A percentile compares a stretch with the other conserved stretches of the same genome.
Evolutionary conservation across 805 yeast genomes (phyloP).

Genomic region (Pichia deserticola): DNA sequence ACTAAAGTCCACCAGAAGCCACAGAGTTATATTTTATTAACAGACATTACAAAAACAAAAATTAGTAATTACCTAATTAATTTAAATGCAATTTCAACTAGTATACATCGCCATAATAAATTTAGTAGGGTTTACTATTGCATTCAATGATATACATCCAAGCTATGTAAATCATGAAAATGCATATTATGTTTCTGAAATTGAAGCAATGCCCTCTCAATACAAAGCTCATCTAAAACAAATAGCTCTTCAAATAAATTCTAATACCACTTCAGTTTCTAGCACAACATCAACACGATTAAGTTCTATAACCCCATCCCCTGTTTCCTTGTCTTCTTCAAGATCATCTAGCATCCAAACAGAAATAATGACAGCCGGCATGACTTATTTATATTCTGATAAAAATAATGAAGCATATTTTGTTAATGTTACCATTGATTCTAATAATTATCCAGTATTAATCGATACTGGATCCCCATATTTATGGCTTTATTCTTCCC

Average conservation of each 20-base stretch:
- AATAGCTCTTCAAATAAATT: not conserved
- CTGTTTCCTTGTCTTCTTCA: not conserved
- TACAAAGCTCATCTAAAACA: not conserved
- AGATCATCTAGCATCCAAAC: conserved; percentile 5
- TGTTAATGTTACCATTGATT: conserved; percentile 33
- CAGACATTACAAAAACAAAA: too few relatives aligned
- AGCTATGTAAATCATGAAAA: not conserved
- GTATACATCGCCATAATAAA: too few relatives aligned
- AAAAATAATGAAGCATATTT: conserved; percentile 30
- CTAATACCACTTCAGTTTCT: not conserved
- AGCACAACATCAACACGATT: not conserved
- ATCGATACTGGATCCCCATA: conserved; percentile 63
- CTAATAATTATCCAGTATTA: conserved; percentile 41
- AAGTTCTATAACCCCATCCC: too few relatives aligned
- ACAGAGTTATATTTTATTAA: too few relatives aligned
- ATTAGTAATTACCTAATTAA: too few relatives aligned
- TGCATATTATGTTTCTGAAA: conserved; percentile 2
- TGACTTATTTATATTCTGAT: conserved; percentile 21
- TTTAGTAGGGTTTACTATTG: not conserved
- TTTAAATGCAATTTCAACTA: not conserved
- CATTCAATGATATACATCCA: conserved; percentile 3
- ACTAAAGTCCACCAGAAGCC: too few relatives aligned
- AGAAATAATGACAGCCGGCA: conserved; percentile 18
- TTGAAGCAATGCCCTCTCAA: not conserved
- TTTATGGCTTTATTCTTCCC: conserved; percentile 51